Evolutionary conservation across 2,329 filamentous ascomycete genomes (phyloP).

Genomic region (Fragosphaeria purpurea): DNA sequence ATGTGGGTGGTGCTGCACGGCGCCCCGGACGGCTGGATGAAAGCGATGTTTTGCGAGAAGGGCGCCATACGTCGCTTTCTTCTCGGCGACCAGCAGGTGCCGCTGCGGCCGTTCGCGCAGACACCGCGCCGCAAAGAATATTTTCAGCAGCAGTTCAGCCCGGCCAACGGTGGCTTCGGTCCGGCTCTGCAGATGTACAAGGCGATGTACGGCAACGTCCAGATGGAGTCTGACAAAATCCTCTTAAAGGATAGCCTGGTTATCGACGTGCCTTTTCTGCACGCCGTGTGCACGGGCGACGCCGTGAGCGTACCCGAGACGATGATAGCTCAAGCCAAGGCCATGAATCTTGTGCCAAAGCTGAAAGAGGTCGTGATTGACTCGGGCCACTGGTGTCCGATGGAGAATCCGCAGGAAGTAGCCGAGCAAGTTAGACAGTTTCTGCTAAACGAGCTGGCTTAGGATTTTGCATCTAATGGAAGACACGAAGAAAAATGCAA

Average conservation of each 20-base stretch:
- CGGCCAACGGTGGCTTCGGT: slow-evolving; percentile 17
- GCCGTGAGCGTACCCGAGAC: slow-evolving; percentile 16
- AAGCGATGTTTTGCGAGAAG: slow-evolving; percentile 24
- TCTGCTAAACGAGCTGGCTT: neutral
- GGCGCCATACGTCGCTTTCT: slow-evolving; percentile 24
- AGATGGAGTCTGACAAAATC: slow-evolving; percentile 15
- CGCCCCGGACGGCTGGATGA: slow-evolving; percentile 16
- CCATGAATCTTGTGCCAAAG: slow-evolving; percentile 17
- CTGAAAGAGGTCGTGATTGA: slow-evolving; percentile 15
- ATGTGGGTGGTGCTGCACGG: slow-evolving; percentile 25
- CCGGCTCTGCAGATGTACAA: slow-evolving; percentile 21
- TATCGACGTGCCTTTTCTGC: slow-evolving; percentile 19
- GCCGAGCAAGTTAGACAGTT: slow-evolving; percentile 5
- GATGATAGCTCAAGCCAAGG: slow-evolving; percentile 12
- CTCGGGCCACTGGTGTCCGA: slow-evolving; percentile 21
- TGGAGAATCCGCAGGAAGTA: slow-evolving; percentile 20
- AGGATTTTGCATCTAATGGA: neutral
- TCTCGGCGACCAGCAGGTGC: slow-evolving; percentile 13
- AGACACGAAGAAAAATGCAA: no score
- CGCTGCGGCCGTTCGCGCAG: slow-evolving; percentile 18
- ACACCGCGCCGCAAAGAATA: slow-evolving; percentile 15
- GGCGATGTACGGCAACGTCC: slow-evolving; percentile 11
- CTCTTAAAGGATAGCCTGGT: slow-evolving; percentile 11
- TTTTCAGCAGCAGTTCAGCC: slow-evolving; percentile 18
- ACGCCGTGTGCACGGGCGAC: slow-evolving; percentile 18